Percentiles rank a stretch among this genome's conserved stretches.
Conservation (phyloP, 805 yeast genomes). For the Teunomyces pallodes region DNA sequence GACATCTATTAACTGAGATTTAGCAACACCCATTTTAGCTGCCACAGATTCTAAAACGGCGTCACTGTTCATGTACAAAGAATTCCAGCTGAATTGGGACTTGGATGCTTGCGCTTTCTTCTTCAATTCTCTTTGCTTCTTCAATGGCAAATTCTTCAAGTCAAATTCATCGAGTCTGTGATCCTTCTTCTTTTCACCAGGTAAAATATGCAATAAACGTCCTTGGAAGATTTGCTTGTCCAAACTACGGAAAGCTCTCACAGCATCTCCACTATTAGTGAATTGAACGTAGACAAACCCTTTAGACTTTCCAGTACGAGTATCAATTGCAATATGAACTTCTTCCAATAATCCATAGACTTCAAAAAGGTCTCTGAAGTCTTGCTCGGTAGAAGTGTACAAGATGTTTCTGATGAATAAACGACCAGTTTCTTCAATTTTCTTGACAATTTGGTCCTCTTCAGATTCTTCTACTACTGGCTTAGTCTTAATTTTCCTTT, state of each 20-base stretch:
- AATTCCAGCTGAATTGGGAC: slow-evolving; percentile 91
- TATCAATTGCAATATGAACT: slow-evolving; percentile 89
- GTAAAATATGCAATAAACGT: slow-evolving; percentile 81
- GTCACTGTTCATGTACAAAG: slow-evolving; percentile 84
- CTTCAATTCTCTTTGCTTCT: slow-evolving; percentile 84
- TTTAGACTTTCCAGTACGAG: slow-evolving; percentile 85
- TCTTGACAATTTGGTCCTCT: slow-evolving; percentile 48
- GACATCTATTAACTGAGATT: slow-evolving; percentile 83
- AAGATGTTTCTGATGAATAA: slow-evolving; percentile 83
- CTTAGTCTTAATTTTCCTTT: background rate
- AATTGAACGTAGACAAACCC: slow-evolving; percentile 89
- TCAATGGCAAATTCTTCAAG: slow-evolving; percentile 83
- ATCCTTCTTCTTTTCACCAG: slow-evolving; percentile 78
- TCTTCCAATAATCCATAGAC: slow-evolving; percentile 75
- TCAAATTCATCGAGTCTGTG: slow-evolving; percentile 90
- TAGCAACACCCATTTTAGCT: slow-evolving; percentile 72
- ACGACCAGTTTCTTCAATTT: slow-evolving; percentile 70
- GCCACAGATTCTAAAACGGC: slow-evolving; percentile 93
- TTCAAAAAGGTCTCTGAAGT: slow-evolving; percentile 62
- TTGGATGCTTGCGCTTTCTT: slow-evolving; percentile 82
- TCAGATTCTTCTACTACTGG: slow-evolving; percentile 22
- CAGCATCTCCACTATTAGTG: slow-evolving; percentile 66
- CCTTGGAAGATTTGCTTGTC: slow-evolving; percentile 95
- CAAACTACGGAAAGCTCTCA: slow-evolving; percentile 64
- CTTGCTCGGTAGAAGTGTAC: slow-evolving; percentile 77